phyloP scores from a whole-genome alignment of 75 land plant species.

The Ceratopteris richardii region DNA sequence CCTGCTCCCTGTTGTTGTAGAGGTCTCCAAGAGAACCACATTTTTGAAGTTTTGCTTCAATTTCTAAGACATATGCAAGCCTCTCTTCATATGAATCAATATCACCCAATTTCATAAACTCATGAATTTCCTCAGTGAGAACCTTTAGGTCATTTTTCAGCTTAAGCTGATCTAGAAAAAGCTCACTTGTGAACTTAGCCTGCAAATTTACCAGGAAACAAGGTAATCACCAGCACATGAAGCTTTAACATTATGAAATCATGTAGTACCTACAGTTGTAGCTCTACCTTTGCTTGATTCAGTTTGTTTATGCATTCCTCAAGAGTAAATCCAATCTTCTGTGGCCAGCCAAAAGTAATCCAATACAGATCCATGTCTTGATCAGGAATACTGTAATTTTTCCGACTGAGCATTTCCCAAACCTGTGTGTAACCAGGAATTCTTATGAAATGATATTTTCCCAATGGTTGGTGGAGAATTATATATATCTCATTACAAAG shows the following conservation, averaged over 20 bases:
- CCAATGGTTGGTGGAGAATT: too few relatives aligned
- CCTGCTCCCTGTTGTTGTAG: constrained; percentile 25
- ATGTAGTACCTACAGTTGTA: not conserved
- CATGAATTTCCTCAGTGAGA: constrained; percentile 14
- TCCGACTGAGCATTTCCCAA: constrained; percentile 23
- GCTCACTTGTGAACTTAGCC: constrained; percentile 22
- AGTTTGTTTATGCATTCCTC: constrained; percentile 15
- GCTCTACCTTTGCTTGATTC: constrained; percentile 14
- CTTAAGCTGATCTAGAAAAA: constrained; percentile 21
- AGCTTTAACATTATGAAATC: not conserved
- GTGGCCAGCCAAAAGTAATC: constrained; percentile 30
- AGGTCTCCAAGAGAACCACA: constrained; percentile 13
- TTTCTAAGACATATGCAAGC: constrained; percentile 15
- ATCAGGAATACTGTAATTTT: constrained; percentile 14
- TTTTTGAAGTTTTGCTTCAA: constrained; percentile 22
- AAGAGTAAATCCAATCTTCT: constrained; percentile 15
- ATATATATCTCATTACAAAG: too few relatives aligned
- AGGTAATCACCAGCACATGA: too few relatives aligned
- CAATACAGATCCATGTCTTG: constrained; percentile 21
- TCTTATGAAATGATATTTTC: too few relatives aligned
- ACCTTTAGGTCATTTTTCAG: constrained; percentile 19
- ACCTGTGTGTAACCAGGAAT: constrained; percentile 10
- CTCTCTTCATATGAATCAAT: constrained; percentile 30
- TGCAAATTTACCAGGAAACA: constrained; percentile 6
- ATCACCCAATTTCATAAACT: constrained; percentile 24